phyloP scores from a whole-genome alignment of 176 grass and related monocot genomes.

The Puccinellia tenuiflora region DNA sequence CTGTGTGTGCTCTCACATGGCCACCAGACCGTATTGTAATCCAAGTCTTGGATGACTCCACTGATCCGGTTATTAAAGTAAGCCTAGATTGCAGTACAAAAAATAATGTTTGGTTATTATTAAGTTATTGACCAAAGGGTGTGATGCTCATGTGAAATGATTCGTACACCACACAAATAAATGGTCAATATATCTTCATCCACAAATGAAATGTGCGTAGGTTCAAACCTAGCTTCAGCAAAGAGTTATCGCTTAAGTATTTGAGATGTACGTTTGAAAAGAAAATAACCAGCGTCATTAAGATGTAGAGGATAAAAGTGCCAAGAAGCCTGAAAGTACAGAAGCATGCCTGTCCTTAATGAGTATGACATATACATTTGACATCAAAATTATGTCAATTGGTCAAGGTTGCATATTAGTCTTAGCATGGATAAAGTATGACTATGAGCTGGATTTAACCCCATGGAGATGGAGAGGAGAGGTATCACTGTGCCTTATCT shows the following conservation, averaged over 20 bases:
- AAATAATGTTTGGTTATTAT: neutral
- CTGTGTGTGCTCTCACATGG: slow-evolving; percentile 69
- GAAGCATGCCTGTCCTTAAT: neutral
- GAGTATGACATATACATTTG: neutral
- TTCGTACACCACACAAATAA: neutral
- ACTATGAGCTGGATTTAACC: neutral
- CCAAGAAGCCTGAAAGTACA: neutral
- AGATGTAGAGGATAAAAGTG: neutral
- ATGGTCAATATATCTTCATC: neutral
- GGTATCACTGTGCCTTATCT: neutral
- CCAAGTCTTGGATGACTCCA: slow-evolving; percentile 79
- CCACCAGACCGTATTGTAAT: slow-evolving; percentile 64
- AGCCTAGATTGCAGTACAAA: slow-evolving; percentile 18
- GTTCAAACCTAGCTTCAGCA: neutral
- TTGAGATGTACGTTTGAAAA: neutral
- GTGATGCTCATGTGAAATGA: neutral
- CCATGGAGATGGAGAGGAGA: neutral
- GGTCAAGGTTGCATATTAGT: neutral
- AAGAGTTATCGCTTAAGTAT: neutral
- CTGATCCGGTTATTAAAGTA: slow-evolving; percentile 67
- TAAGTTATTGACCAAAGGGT: neutral
- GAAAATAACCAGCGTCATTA: neutral
- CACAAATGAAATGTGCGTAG: neutral
- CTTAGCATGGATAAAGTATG: neutral
- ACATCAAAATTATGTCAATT: neutral